Percentiles rank a stretch among this genome's conserved stretches.
Evolutionary conservation across 2,329 filamentous ascomycete species (phyloP).

Genomic region (Penicillium sp.): DNA sequence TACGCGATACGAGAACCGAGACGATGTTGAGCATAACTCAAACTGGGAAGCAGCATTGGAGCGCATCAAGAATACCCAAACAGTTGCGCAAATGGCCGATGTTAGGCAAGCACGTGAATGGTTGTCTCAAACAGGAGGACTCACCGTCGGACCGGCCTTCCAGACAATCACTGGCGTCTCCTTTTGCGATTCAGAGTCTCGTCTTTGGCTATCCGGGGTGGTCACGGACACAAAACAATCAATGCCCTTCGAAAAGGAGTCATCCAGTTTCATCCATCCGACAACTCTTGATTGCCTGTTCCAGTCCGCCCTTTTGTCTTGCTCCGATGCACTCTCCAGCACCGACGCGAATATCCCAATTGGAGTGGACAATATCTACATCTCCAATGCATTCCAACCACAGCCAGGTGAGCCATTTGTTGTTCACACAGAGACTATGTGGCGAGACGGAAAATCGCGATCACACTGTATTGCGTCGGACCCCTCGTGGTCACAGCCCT

Average conservation of each 20-base stretch:
- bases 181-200: constrained; percentile 13
- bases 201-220: constrained; percentile 14
- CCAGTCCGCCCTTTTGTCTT: constrained; percentile 21
- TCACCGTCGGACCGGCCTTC: constrained; percentile 18
- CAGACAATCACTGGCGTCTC: constrained; percentile 13
- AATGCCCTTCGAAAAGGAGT: constrained; percentile 21
- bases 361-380: constrained; percentile 19
- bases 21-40: constrained; percentile 6
- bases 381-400: constrained; percentile 15
- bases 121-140: constrained; percentile 22
- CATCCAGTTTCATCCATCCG: constrained; percentile 19
- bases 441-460: constrained; percentile 13
- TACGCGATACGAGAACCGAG: constrained; percentile 4
- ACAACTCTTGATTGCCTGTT: constrained; percentile 24
- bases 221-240: constrained; percentile 17
- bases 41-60: constrained; percentile 14
- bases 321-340: constrained; percentile 14
- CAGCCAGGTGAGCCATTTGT: constrained; percentile 17
- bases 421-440: constrained; percentile 18
- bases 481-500: constrained; percentile 14
- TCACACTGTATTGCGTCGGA: constrained; percentile 19
- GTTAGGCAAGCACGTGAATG: constrained; percentile 18
- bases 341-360: constrained; percentile 20
- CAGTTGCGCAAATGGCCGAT: constrained; percentile 10
- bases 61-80: constrained; percentile 18